Evolutionary conservation across 2,329 filamentous ascomycete species (phyloP), one percentile per base, ranked within the genome.

Genomic region (Aspergillus latus): DNA sequence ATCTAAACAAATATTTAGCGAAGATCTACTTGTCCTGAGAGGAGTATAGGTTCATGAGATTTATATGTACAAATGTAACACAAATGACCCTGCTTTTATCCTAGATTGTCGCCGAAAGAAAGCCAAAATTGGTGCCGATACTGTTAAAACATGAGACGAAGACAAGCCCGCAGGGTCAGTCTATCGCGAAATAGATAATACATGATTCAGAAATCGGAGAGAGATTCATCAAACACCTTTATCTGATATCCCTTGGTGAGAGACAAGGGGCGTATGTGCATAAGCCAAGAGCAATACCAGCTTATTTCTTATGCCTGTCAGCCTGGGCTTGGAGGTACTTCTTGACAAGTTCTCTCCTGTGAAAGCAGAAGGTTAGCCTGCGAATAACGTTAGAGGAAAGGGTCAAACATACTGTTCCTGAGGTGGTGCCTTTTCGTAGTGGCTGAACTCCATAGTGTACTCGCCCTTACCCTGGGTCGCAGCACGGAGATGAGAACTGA

Each of bases 381-480:
- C 21, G 21, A 2, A 13, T 6, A 34, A 34, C 7, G 43, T 26
- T 5, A 11, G 44, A 39, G 11, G 36, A 11, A 13, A 26, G 26
- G 9, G 7, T 15, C 21, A 44, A 61, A 84, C 87, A 72, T 87
- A 89, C 88, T 99, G 94, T 74, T 97, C 74, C 72, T 97, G 92
- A 67, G 86, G 85, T 48, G 92, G 89, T 57, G 94, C 91, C 51
- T 91, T 82, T 51, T 89, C 86, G 69, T 99, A 99, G 78, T 97
- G 94, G 75, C 89, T 94, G 70, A 99, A 99, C 78, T 99, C 94
- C 94, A 99, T 97, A 68, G 84, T 89, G 72, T 97, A 99, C 79
- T 99, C 94, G 68, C 94, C 94, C 83, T 99, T 99, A 60, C 94
- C 94, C 79, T 99, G 94, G 2, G 92, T 97, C 21, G 92, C 90